phyloP scores from a whole-genome alignment of 2,329 filamentous ascomycete species.

The Zopfia rhizophila region DNA sequence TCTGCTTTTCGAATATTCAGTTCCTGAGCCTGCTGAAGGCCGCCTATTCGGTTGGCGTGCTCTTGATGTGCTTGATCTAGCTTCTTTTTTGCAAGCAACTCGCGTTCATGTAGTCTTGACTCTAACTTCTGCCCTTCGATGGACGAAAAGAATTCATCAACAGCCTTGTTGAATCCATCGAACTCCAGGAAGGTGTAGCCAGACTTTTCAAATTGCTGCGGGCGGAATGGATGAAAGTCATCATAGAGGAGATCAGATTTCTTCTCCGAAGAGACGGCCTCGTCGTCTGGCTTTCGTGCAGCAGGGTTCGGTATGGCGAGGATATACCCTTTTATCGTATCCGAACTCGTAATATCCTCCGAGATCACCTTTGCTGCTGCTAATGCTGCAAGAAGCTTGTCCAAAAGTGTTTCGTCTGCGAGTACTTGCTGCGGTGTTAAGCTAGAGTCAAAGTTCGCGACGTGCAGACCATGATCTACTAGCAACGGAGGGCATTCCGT shows the following conservation, averaged over 20 bases:
- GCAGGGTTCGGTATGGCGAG: slow-evolving; percentile 71
- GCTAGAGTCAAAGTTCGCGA: slow-evolving; percentile 74
- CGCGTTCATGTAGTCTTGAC: slow-evolving; percentile 81
- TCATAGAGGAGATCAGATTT: slow-evolving; percentile 75
- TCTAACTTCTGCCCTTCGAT: slow-evolving; percentile 93
- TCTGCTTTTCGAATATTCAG: slow-evolving; percentile 88
- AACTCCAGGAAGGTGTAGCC: slow-evolving; percentile 77
- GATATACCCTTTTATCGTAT: slow-evolving; percentile 83
- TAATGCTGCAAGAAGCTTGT: slow-evolving; percentile 74
- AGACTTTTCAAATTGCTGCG: slow-evolving; percentile 79
- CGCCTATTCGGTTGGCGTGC: slow-evolving; percentile 85
- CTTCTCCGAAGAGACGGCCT: slow-evolving; percentile 55
- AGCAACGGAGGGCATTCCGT: slow-evolving; percentile 89
- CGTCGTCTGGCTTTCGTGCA: slow-evolving; percentile 46
- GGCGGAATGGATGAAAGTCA: slow-evolving; percentile 94
- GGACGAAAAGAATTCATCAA: slow-evolving; percentile 97
- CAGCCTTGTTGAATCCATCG: slow-evolving; percentile 88
- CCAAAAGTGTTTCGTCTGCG: slow-evolving; percentile 70
- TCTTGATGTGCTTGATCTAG: slow-evolving; percentile 85
- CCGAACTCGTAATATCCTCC: slow-evolving; percentile 72
- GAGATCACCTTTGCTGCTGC: slow-evolving; percentile 76
- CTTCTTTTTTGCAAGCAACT: slow-evolving; percentile 83
- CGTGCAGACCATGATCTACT: slow-evolving; percentile 83
- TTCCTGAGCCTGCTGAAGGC: slow-evolving; percentile 81
- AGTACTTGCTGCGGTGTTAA: slow-evolving; percentile 76